Base-by-base conservation (phyloP, 2,329 filamentous ascomycete species). In the Nannizzia gypsea region DNA sequence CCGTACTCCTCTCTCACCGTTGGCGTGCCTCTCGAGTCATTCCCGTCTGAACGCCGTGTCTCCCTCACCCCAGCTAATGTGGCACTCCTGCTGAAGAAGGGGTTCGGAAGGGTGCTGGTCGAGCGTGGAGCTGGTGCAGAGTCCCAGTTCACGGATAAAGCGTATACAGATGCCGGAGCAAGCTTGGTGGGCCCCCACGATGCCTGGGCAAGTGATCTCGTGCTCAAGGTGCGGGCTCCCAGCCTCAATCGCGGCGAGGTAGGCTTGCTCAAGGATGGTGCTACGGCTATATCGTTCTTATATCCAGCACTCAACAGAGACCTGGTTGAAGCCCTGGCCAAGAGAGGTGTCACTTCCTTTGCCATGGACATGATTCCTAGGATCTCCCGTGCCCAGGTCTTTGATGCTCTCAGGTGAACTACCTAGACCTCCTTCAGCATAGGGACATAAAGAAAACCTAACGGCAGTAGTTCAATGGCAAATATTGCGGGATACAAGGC, bases 401-500 rank as follows among this genome's bases (percentile, higher is more conserved):
- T 95, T 67, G 90, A 95, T 73, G 90, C 89, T 0, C 78, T 95
- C 60, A 82, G 70, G 70, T 71, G 59, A 38, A 65, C 64, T 56
- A 40, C 26, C 13, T 24, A 24, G 6, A 6, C 13, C 9, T 20
- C 24, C 6, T 26, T 15, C 42, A 15, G 2, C 61, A 40, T n/a
- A 55, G 6, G 20, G 15, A 2, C 60, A 40, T 31, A 54, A 4
- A 36, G 15, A 2, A 36, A 36, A 11, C 24, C 34, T 58, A 46
- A 46, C 2, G 31, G 11, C 5, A 24, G 50, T 57, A 90, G 89
- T 71, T 93, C 88, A 8, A 95, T 95, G 90, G 90, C 90, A 62
- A 95, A 95, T 67, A 95, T 95, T 74, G 89, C 90, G 22, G 90
- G 90, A 0, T 96, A 96, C 76, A 95, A 95, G 73, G 90, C 90